Evolutionary conservation across 1,139 yeast genomes (phyloP).

Genomic region (Yamadazyma diospyri): DNA sequence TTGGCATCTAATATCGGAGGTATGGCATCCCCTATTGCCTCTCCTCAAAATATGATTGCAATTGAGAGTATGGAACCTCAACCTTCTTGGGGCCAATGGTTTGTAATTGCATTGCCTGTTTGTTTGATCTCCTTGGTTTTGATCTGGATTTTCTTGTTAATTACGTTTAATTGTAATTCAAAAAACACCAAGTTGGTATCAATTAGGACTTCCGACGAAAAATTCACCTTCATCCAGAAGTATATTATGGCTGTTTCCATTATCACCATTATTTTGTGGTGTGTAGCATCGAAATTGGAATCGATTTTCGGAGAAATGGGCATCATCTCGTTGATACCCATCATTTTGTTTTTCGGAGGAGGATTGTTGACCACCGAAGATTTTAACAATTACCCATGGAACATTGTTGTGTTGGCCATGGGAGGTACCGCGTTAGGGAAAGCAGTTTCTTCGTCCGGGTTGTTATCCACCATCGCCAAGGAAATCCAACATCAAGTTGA

Average conservation of each 20-base stretch:
- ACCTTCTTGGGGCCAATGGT: conserved; percentile 79
- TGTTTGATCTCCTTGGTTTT: conserved; percentile 51
- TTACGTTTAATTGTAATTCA: conserved; percentile 52
- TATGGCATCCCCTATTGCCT: conserved; percentile 78
- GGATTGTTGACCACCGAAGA: conserved; percentile 82
- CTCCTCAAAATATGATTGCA: conserved; percentile 76
- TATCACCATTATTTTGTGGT: conserved; percentile 66
- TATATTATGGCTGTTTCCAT: conserved; percentile 51
- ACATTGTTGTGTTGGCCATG: conserved; percentile 89
- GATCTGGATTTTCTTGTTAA: conserved; percentile 55
- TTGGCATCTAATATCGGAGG: conserved; percentile 72
- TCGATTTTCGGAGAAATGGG: conserved; percentile 68
- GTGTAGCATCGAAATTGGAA: conserved; percentile 57
- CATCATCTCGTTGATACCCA: conserved; percentile 63
- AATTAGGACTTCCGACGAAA: conserved; percentile 58
- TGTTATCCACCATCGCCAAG: conserved; percentile 61
- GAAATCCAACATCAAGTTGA: conserved; percentile 54
- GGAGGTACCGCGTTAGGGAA: conserved; percentile 94
- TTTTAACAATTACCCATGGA: conserved; percentile 91
- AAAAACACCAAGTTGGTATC: conserved; percentile 41
- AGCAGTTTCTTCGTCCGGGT: conserved; percentile 85
- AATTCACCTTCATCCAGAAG: conserved; percentile 61
- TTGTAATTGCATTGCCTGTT: conserved; percentile 64
- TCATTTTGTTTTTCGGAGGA: conserved; percentile 68
- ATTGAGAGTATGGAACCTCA: conserved; percentile 63